Evolutionary conservation across 2,329 filamentous ascomycete species (phyloP).

Genomic region (Paecilomyces variotii): DNA sequence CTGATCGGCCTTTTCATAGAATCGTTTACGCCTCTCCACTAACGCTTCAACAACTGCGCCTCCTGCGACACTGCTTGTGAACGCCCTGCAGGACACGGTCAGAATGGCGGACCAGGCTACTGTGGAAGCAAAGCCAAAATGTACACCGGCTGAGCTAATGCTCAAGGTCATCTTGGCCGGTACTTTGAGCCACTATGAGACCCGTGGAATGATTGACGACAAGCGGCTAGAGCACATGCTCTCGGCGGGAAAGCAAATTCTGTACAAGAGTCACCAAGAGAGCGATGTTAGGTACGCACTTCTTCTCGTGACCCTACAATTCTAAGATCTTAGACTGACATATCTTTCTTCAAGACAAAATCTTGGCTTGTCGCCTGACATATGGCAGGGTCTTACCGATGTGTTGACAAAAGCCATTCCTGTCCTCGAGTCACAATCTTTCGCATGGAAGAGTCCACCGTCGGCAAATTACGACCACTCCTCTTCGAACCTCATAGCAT

Average conservation of each 20-base stretch:
- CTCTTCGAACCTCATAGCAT: constrained; percentile 54
- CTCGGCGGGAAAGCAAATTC: constrained; percentile 51
- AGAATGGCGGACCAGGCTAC: constrained; percentile 26
- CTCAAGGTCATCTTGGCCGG: constrained; percentile 41
- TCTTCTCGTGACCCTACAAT: neutral
- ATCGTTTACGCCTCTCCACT: neutral
- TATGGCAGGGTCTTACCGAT: constrained; percentile 53
- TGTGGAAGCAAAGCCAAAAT: constrained; percentile 26
- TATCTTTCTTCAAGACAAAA: constrained; percentile 37
- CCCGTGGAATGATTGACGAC: constrained; percentile 52
- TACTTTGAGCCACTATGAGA: constrained; percentile 52
- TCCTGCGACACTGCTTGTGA: neutral
- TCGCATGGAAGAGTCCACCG: constrained; percentile 51
- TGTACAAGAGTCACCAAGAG: constrained; percentile 51
- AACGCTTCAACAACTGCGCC: neutral
- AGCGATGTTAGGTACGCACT: constrained; percentile 43
- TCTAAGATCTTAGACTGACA: constrained; percentile 3
- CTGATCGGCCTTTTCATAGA: constrained; percentile 1
- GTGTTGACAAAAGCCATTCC: constrained; percentile 54
- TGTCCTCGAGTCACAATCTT: constrained; percentile 54
- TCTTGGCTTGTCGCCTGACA: constrained; percentile 47
- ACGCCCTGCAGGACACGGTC: neutral
- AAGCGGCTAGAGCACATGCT: constrained; percentile 50
- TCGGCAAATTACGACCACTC: constrained; percentile 50
- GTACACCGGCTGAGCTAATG: constrained; percentile 40